A percentile compares a stretch with the other conserved stretches of the same genome.
phyloP scores from a whole-genome alignment of 2,329 filamentous ascomycete species.

The Cordyceps cicadae region DNA sequence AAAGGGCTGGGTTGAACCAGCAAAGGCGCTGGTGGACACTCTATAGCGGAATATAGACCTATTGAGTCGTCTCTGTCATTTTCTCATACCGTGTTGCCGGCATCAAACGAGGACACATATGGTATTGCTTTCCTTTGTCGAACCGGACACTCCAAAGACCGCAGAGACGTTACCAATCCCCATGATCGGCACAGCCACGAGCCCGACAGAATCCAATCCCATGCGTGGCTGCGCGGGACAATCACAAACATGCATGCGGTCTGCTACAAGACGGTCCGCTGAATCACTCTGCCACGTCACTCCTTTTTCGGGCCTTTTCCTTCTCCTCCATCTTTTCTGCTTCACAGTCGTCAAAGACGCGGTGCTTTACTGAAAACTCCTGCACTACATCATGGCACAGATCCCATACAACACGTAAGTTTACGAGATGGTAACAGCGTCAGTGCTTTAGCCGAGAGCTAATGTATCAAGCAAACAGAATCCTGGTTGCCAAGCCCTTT shows the following conservation, averaged over 20 bases:
- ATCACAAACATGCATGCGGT: background rate
- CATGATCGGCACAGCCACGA: too few relatives aligned
- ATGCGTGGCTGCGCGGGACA: background rate
- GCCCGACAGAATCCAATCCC: too few relatives aligned
- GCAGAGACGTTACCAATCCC: too few relatives aligned
- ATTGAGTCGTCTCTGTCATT: too few relatives aligned
- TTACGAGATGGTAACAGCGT: background rate
- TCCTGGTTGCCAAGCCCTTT: slow-evolving; percentile 5
- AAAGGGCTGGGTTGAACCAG: too few relatives aligned
- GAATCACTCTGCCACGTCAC: background rate
- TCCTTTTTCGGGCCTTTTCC: background rate
- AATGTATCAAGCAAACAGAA: background rate
- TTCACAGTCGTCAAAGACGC: background rate
- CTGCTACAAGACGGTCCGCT: background rate
- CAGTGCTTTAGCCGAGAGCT: background rate
- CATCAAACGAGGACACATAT: too few relatives aligned
- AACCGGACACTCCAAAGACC: too few relatives aligned
- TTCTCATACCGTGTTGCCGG: too few relatives aligned
- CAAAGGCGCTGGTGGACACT: too few relatives aligned
- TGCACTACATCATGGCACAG: background rate
- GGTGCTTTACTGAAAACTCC: background rate
- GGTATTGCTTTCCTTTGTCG: too few relatives aligned
- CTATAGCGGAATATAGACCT: too few relatives aligned
- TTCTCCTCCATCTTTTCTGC: background rate
- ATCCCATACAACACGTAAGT: background rate